Conservation (phyloP, 305 asterid genomes). For the Rubia peregrina region DNA sequence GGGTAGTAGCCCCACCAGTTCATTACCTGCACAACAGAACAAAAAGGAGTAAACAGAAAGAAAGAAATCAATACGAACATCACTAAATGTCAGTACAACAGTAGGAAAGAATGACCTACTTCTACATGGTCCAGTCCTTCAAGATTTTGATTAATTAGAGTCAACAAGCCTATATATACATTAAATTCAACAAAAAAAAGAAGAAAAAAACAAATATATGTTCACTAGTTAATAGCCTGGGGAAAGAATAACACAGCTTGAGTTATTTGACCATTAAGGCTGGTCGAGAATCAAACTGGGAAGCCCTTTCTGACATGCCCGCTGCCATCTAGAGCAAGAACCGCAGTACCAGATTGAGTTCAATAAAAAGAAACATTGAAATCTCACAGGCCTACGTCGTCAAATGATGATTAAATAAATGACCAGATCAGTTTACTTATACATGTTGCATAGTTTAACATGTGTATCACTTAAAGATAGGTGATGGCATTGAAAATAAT, state of each 20-base stretch:
- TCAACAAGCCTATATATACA: not conserved
- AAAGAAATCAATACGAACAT: slow-evolving; percentile 1
- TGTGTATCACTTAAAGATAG: slow-evolving; percentile 95
- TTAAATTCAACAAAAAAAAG: not conserved
- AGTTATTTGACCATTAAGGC: slow-evolving; percentile 53
- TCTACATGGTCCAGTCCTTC: not conserved
- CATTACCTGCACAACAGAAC: slow-evolving; percentile 46
- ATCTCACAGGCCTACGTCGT: not conserved
- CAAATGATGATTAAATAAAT: not conserved
- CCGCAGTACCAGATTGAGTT: slow-evolving; percentile 16
- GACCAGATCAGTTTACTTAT: slow-evolving; percentile 38
- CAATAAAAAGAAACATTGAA: not conserved
- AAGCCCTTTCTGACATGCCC: slow-evolving; percentile 71
- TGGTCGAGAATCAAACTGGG: slow-evolving; percentile 67
- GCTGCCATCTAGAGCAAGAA: slow-evolving; percentile 78
- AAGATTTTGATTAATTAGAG: not conserved
- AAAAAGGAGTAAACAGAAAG: slow-evolving; percentile 9
- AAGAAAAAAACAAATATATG: not conserved
- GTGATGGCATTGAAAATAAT: slow-evolving; percentile 92
- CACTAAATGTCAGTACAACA: too few relatives aligned
- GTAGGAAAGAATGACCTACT: not conserved
- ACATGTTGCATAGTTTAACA: slow-evolving; percentile 94
- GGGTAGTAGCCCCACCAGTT: slow-evolving; percentile 98
- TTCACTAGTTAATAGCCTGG: not conserved
- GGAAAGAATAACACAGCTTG: not conserved